These are phyloP conservation scores for Tetrahymena elliotti DNA, from an alignment of 73 alveolate genomes.

Conservation along the genomic window DNA sequence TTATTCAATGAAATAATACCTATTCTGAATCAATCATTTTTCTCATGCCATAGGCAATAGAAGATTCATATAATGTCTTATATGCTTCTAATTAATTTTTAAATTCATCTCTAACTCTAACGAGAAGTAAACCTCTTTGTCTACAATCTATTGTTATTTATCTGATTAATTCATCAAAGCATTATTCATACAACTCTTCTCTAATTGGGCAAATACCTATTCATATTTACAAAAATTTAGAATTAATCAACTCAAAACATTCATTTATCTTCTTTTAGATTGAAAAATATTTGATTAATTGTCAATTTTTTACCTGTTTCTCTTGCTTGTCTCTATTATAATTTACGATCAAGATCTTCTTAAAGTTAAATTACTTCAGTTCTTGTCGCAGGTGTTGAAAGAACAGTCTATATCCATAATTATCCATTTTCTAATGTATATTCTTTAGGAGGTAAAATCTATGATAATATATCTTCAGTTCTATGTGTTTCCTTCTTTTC, in stretches of 20 bases:
- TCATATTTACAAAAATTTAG: neutral
- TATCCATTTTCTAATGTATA: constrained; percentile 61
- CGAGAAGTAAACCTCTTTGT: constrained; percentile 44
- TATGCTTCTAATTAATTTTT: constrained; percentile 63
- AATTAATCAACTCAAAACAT: neutral
- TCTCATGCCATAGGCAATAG: constrained; percentile 97
- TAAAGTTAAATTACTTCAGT: constrained; percentile 61
- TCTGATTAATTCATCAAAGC: constrained; percentile 73
- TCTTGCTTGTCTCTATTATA: constrained; percentile 54
- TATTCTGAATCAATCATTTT: constrained; percentile 58
- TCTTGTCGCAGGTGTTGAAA: constrained; percentile 75
- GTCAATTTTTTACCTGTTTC: constrained; percentile 40
- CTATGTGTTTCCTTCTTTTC: constrained; percentile 24
- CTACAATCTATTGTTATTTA: constrained; percentile 48
- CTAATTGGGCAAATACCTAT: constrained; percentile 70
- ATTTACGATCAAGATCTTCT: constrained; percentile 56
- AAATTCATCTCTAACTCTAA: constrained; percentile 37
- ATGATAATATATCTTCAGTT: constrained; percentile 32
- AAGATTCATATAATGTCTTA: constrained; percentile 92
- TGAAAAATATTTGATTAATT: neutral
- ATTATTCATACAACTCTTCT: constrained; percentile 64
- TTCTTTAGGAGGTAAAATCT: constrained; percentile 68
- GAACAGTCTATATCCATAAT: constrained; percentile 68
- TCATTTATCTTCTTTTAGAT: neutral
- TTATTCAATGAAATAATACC: neutral